Percentiles rank a stretch among this genome's conserved stretches.
phyloP scores from a whole-genome alignment of 768 basidiomycete genomes.

The Heimioporus sp. region DNA sequence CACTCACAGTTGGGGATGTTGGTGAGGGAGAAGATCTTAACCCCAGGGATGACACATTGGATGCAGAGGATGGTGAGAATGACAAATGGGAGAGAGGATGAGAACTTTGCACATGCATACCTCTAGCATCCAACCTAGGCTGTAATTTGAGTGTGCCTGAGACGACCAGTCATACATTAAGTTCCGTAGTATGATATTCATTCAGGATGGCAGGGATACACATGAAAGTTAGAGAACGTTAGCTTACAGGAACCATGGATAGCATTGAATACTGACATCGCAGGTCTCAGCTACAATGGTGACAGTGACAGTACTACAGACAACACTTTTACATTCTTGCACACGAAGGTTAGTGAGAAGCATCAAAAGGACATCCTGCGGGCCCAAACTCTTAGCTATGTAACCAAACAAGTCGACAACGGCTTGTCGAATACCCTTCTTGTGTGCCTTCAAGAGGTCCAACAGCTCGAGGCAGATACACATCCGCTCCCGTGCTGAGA shows the following conservation, averaged over 20 bases:
- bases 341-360: constrained; percentile 95
- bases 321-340: constrained; percentile 98
- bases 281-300: constrained; percentile 95
- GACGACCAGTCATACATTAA: constrained; percentile 99
- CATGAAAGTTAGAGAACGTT: constrained; percentile 73
- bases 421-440: constrained; percentile 97
- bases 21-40: too few species aligned
- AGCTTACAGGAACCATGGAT: neutral
- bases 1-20: too few species aligned
- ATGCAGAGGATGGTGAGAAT: too few species aligned
- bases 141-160: too few species aligned
- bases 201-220: constrained; percentile 98
- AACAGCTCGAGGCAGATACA: constrained; percentile 98
- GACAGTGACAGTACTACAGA: constrained; percentile 97
- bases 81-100: too few species aligned
- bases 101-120: too few species aligned
- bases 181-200: constrained; percentile 96
- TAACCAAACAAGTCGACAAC: constrained; percentile 99
- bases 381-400: constrained; percentile 98
- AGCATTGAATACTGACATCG: constrained; percentile 41
- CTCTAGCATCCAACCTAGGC: too few species aligned
- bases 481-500: constrained; percentile 99
- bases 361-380: constrained; percentile 95
- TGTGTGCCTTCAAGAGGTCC: constrained; percentile 97
- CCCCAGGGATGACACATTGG: too few species aligned